phyloP scores from a whole-genome alignment of 1,284 basidiomycete species.

The Pholiota adiposa region DNA sequence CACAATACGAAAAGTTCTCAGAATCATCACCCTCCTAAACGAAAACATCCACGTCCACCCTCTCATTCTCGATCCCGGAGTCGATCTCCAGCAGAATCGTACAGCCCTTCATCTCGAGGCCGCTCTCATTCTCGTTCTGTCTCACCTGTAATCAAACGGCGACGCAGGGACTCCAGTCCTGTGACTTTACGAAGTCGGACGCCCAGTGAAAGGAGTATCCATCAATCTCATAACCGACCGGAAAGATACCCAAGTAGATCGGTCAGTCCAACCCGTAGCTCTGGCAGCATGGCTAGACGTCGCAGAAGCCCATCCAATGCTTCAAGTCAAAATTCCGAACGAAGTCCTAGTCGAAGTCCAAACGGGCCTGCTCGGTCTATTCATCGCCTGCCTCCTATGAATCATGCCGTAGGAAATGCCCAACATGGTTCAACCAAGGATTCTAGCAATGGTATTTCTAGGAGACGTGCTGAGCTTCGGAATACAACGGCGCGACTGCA shows the following conservation, averaged over 20 bases:
- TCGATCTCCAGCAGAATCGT: slow-evolving; percentile 64
- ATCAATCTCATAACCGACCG: slow-evolving; percentile 17
- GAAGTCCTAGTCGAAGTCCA: slow-evolving; percentile 59
- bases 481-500: slow-evolving; percentile 19
- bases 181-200: slow-evolving; percentile 40
- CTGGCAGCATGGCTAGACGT: slow-evolving; percentile 26
- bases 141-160: slow-evolving; percentile 59
- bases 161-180: slow-evolving; percentile 54
- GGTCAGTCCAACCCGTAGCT: slow-evolving; percentile 42
- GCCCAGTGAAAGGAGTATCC: slow-evolving; percentile 38
- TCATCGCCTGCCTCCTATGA: slow-evolving; percentile 60
- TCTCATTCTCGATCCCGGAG: slow-evolving; percentile 59
- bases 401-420: slow-evolving; percentile 21
- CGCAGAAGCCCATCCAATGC: slow-evolving; percentile 50
- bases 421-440: slow-evolving; percentile 7
- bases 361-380: slow-evolving; percentile 52
- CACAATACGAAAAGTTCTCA: slow-evolving; percentile 34
- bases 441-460: slow-evolving; percentile 15
- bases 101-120: slow-evolving; percentile 62
- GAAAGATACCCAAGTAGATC: slow-evolving; percentile 37
- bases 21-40: slow-evolving; percentile 31
- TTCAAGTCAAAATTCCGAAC: slow-evolving; percentile 54
- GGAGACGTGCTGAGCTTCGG: slow-evolving; percentile 15
- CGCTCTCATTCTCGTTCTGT: slow-evolving; percentile 62
- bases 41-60: slow-evolving; percentile 53